phyloP scores from a whole-genome alignment of 345 rosid species.

The Murraya koenigii region DNA sequence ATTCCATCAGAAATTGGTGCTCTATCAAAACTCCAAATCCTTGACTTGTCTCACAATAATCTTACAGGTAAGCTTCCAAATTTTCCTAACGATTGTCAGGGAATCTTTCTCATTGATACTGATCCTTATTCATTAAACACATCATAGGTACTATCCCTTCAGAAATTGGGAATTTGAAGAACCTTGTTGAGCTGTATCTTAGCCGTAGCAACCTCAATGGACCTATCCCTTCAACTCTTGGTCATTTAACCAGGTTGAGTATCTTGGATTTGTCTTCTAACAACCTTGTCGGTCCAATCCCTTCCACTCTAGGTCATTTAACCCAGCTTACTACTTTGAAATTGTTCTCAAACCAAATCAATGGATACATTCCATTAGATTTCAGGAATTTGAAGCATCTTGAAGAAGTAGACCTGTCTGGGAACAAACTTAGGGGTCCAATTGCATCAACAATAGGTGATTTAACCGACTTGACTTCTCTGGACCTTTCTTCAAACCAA shows the following conservation, averaged over 20 bases:
- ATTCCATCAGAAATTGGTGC: background rate
- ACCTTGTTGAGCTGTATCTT: background rate
- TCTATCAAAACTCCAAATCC: background rate
- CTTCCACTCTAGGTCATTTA: background rate
- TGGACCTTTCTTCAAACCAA: background rate
- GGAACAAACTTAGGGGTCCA: background rate
- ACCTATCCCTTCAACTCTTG: background rate
- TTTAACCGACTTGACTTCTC: background rate
- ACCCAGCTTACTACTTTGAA: background rate
- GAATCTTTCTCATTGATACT: too few relatives aligned
- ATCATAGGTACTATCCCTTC: background rate
- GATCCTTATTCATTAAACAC: background rate
- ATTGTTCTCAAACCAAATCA: background rate
- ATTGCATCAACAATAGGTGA: background rate
- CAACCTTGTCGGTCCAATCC: background rate
- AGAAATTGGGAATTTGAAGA: background rate
- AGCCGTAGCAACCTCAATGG: background rate
- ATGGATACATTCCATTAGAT: background rate
- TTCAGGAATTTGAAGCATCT: background rate
- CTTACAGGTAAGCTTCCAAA: background rate
- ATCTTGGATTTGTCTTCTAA: background rate
- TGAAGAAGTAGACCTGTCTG: background rate
- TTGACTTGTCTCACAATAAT: background rate
- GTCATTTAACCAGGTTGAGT: background rate
- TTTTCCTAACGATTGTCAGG: background rate